Evolutionary conservation across 805 yeast genomes (phyloP).

Genomic region (Isabelozyma rhagii): DNA sequence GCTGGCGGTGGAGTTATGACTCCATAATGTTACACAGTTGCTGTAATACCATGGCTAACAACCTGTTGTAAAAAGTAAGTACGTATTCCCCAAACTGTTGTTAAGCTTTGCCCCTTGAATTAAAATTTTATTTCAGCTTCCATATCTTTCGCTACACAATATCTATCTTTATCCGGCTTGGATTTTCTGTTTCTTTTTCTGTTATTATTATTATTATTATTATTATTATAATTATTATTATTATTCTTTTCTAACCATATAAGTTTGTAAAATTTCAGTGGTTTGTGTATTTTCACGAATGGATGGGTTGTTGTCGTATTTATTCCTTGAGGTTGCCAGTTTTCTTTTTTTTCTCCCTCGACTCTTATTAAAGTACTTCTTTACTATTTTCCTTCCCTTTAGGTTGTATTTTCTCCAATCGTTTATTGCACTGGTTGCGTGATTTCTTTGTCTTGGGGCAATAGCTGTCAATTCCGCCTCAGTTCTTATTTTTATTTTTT

Average conservation of each 20-base stretch:
- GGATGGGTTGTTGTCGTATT: neutral
- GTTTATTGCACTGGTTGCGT: neutral
- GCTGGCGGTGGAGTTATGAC: no score
- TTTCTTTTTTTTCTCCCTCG: neutral
- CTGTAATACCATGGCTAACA: neutral
- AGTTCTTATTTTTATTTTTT: neutral
- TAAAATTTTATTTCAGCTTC: no score
- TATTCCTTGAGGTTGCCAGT: neutral
- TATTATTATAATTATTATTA: no score
- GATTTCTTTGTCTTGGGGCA: neutral
- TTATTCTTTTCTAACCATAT: neutral
- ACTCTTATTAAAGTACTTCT: neutral
- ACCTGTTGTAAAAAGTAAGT: neutral
- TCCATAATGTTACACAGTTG: neutral
- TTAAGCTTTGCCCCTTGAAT: neutral
- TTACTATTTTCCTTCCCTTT: neutral
- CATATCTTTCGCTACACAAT: neutral
- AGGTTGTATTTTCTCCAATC: neutral
- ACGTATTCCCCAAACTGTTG: neutral
- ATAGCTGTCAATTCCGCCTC: neutral
- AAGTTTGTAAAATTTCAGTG: neutral
- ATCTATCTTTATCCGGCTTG: neutral
- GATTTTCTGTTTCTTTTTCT: no score
- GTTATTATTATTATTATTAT: no score
- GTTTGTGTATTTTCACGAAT: neutral